These are phyloP conservation scores for Ascobolus immersus DNA, from an alignment of 495 filamentous ascomycete species.

Conservation along the genomic window DNA sequence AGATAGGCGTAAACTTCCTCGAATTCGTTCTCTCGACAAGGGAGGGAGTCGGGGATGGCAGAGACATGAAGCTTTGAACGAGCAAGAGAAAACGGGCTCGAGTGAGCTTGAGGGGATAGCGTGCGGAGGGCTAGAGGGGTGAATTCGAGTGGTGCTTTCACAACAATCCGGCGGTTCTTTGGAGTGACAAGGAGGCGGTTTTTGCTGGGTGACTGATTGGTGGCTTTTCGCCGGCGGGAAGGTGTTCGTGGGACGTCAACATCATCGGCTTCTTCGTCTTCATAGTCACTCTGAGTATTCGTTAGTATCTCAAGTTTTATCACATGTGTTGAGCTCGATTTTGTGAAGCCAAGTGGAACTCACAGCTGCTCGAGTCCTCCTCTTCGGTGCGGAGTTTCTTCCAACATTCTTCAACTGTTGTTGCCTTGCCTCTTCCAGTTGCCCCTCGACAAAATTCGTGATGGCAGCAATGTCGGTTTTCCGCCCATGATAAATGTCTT, in stretches of 20 bases:
- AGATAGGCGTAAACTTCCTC: conserved; percentile 75
- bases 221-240: conserved; percentile 13
- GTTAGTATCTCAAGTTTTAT: background rate
- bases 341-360: background rate
- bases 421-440: conserved; percentile 9
- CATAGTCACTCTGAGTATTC: conserved; percentile 13
- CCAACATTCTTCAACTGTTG: too few relatives aligned
- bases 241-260: conserved; percentile 9
- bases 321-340: background rate
- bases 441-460: conserved; percentile 26
- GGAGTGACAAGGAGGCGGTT: conserved; percentile 39
- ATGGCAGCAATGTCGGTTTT: conserved; percentile 32
- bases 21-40: conserved; percentile 84
- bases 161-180: conserved; percentile 27
- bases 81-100: conserved; percentile 76
- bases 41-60: conserved; percentile 63
- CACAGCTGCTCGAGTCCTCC: conserved; percentile 10
- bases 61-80: conserved; percentile 79
- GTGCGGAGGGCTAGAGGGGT: conserved; percentile 74
- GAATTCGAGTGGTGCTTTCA: conserved; percentile 86
- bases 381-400: conserved; percentile 9
- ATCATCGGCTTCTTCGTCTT: conserved; percentile 24
- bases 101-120: conserved; percentile 48
- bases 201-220: conserved; percentile 28
- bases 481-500: conserved; percentile 43